These are phyloP conservation scores for Pseudomonodictys pantanalensis DNA, from an alignment of 495 filamentous ascomycete species.

Conservation along the genomic window DNA sequence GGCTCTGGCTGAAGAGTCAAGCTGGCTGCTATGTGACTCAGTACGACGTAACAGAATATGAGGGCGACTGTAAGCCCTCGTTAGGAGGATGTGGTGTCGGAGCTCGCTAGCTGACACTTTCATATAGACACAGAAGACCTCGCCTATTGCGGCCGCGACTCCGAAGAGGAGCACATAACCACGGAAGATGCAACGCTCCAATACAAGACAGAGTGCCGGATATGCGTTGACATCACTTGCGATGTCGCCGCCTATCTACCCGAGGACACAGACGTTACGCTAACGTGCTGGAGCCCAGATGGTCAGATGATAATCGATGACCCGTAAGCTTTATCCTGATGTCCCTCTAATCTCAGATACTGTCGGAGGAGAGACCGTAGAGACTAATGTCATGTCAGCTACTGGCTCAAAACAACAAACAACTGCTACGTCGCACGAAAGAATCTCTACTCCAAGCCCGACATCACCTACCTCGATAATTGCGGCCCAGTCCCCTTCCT, in stretches of 20 bases:
- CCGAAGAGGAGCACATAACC: constrained; percentile 23
- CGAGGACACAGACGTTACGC: constrained; percentile 22
- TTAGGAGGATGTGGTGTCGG: background rate
- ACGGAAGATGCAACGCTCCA: constrained; percentile 14
- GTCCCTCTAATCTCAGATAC: too few species aligned
- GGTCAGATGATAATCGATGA: constrained; percentile 23
- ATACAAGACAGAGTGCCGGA: constrained; percentile 29
- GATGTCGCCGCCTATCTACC: constrained; percentile 18
- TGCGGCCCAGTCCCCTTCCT: constrained; percentile 32
- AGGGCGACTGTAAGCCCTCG: constrained; percentile 21
- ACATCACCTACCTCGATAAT: constrained; percentile 22
- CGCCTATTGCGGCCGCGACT: constrained; percentile 20
- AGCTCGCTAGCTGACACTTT: background rate
- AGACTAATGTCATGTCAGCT: constrained; percentile 9
- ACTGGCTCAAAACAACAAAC: constrained; percentile 28
- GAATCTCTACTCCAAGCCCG: constrained; percentile 13
- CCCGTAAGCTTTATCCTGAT: too few species aligned
- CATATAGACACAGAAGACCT: constrained; percentile 18
- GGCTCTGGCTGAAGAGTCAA: constrained; percentile 25
- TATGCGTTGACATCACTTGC: constrained; percentile 16
- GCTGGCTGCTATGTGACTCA: constrained; percentile 32
- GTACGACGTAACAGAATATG: constrained; percentile 26
- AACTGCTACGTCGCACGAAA: constrained; percentile 32
- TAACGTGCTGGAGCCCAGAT: constrained; percentile 31
- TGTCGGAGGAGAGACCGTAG: too few species aligned